These are phyloP conservation scores for Ceratobasidium sp. DNA, from an alignment of 1,284 basidiomycete genomes.

Conservation along the genomic window DNA sequence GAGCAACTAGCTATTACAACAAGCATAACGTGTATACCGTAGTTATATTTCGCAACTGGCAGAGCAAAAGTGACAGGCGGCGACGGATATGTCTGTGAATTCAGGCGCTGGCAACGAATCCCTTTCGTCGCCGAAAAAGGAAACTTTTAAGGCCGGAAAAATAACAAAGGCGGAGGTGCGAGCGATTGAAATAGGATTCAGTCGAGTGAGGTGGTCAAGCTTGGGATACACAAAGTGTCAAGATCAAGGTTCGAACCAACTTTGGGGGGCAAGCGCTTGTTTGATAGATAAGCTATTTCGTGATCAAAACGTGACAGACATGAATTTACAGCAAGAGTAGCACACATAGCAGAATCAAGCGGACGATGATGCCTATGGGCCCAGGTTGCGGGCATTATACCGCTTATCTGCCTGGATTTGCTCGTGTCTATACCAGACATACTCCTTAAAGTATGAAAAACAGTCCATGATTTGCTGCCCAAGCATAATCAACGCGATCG, in stretches of 20 bases:
- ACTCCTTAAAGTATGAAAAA: conserved; percentile 31
- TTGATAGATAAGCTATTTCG: too few relatives aligned
- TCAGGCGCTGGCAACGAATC: neutral
- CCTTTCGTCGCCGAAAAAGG: conserved; percentile 21
- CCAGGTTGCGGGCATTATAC: neutral
- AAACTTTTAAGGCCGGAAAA: neutral
- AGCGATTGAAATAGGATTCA: too few relatives aligned
- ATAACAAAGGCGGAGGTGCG: conserved; percentile 17
- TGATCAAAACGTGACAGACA: too few relatives aligned
- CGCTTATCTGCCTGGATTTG: neutral
- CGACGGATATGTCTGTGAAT: neutral
- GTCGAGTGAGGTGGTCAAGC: too few relatives aligned
- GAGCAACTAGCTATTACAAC: neutral
- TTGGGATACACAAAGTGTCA: too few relatives aligned
- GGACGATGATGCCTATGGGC: too few relatives aligned
- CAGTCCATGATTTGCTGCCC: conserved; percentile 45
- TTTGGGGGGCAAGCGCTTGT: too few relatives aligned
- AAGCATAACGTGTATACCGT: neutral
- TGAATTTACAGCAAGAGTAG: too few relatives aligned
- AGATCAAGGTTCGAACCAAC: too few relatives aligned
- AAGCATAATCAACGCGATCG: conserved; percentile 31
- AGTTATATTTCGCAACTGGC: neutral
- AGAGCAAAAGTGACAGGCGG: neutral
- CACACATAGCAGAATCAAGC: too few relatives aligned
- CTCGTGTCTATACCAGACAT: neutral